Evolutionary conservation across 23 red algal species (phyloP).

Genomic region (Chondrus crispus): DNA sequence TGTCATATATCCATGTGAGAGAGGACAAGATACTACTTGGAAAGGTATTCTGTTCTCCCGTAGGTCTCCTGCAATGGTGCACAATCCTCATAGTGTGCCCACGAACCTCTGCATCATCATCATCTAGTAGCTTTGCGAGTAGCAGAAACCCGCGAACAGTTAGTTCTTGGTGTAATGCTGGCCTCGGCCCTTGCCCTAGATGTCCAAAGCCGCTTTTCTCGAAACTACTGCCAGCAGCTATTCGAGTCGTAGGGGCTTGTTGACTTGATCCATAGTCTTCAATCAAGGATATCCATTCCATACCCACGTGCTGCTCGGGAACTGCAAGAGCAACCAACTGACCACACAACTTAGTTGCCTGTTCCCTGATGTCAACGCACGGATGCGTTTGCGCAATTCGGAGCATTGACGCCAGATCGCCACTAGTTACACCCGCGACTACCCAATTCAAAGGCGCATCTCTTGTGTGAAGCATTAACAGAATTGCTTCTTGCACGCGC

Average conservation of each 20-base stretch:
- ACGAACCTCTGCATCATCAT: slow-evolving; percentile 18
- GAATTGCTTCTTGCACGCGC: not conserved
- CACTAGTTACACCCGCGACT: not conserved
- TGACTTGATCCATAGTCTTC: not conserved
- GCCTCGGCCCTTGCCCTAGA: not conserved
- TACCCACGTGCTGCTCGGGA: not conserved
- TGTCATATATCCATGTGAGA: slow-evolving; percentile 3
- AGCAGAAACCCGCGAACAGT: not conserved
- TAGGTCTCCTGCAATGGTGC: not conserved
- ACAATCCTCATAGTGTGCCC: not conserved
- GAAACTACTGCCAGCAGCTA: slow-evolving; percentile 25
- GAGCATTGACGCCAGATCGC: not conserved
- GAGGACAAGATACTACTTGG: slow-evolving; percentile 3
- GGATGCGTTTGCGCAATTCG: not conserved
- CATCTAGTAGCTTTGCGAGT: not conserved
- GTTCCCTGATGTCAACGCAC: slow-evolving; percentile 32
- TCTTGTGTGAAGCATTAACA: not conserved
- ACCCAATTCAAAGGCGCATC: not conserved
- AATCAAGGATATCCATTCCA: slow-evolving; percentile 18
- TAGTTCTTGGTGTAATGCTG: not conserved
- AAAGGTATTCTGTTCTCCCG: not conserved
- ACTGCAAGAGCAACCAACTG: not conserved
- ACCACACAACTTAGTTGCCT: slow-evolving; percentile 5
- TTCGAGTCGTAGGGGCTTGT: not conserved
- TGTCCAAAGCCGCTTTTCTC: not conserved